phyloP scores from a whole-genome alignment of 345 rosid species.

The Hypericum androsaemum region DNA sequence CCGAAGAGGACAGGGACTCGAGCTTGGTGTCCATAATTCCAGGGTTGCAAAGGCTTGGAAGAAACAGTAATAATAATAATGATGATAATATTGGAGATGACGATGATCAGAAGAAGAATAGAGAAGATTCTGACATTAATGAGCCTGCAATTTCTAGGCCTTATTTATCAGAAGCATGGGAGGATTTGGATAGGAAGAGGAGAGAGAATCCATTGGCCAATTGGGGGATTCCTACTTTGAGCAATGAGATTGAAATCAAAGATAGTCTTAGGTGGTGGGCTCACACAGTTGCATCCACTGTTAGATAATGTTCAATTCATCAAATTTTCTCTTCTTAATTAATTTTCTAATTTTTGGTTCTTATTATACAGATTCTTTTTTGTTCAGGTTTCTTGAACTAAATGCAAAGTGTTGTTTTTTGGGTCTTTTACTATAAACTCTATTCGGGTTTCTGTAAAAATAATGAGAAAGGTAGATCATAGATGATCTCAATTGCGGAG shows the following conservation, averaged over 20 bases:
- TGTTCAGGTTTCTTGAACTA: no score
- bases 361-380: no score
- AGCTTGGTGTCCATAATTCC: conserved; percentile 66
- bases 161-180: conserved; percentile 90
- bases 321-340: no score
- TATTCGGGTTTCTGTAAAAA: no score
- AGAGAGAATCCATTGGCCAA: conserved; percentile 40
- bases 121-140: conserved; percentile 6
- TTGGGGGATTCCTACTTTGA: conserved; percentile 45
- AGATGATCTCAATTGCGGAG: no score
- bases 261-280: conserved; percentile 65
- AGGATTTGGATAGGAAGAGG: conserved; percentile 25
- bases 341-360: not conserved
- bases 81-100: no score
- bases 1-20: conserved; percentile 60
- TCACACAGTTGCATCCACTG: conserved; percentile 58
- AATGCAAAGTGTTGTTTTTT: no score
- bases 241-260: conserved; percentile 50
- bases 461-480: no score
- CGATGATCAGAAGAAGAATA: conserved; percentile 19
- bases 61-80: not conserved
- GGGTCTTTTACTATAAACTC: no score
- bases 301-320: conserved; percentile 25
- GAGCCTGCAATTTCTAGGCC: conserved; percentile 40
- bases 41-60: conserved; percentile 51